These are phyloP conservation scores for Daldinia concentrica DNA, from an alignment of 495 filamentous ascomycete species.

Conservation along the genomic window DNA sequence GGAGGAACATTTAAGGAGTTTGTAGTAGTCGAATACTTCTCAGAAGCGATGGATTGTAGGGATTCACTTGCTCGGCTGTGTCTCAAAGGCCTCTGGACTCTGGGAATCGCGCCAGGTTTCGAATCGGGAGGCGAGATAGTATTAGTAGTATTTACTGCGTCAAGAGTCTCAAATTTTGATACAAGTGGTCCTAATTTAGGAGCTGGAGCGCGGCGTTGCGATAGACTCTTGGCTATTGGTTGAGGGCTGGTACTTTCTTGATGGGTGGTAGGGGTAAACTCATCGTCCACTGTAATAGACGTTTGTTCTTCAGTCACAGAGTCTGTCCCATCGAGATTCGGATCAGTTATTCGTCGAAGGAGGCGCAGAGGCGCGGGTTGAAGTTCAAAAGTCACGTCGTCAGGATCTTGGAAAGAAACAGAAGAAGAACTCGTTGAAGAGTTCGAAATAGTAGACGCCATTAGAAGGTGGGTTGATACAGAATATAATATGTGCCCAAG, in stretches of 20 bases:
- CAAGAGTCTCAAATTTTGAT: conserved; percentile 55
- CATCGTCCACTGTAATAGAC: background rate
- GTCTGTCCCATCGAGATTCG: conserved; percentile 24
- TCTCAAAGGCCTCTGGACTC: conserved; percentile 5
- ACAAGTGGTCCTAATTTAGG: conserved; percentile 47
- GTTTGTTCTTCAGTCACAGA: conserved; percentile 6
- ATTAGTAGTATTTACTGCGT: conserved; percentile 44
- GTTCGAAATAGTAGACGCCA: conserved; percentile 27
- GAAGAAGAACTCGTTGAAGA: conserved; percentile 25
- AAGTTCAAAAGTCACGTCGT: conserved; percentile 38
- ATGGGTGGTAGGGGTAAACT: background rate
- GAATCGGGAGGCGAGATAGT: conserved; percentile 15
- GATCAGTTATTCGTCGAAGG: conserved; percentile 35
- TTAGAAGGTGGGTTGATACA: conserved; percentile 24
- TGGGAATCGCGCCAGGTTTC: conserved; percentile 26
- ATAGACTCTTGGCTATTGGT: conserved; percentile 15
- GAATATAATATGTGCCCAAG: conserved; percentile 38
- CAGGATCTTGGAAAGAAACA: conserved; percentile 16
- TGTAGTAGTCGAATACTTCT: background rate
- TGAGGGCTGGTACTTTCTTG: background rate
- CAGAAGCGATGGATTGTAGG: background rate
- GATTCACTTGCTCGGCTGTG: conserved; percentile 2
- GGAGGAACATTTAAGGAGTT: conserved; percentile 11
- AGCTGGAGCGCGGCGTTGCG: conserved; percentile 26
- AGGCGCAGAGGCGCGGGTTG: conserved; percentile 47